phyloP scores from a whole-genome alignment of 371 early-diverging fungal species.

The Apophysomyces sp. region DNA sequence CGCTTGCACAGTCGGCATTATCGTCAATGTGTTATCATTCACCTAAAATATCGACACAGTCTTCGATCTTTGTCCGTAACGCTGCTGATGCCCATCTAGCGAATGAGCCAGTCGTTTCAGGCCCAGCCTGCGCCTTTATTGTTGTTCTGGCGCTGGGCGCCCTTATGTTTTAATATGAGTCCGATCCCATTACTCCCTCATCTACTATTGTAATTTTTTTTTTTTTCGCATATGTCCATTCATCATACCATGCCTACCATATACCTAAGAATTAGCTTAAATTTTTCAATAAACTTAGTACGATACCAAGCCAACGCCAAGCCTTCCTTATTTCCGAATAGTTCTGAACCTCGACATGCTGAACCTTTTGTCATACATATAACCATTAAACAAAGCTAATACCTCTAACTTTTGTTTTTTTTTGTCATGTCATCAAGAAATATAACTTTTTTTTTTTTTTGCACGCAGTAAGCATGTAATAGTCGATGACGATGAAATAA shows the following conservation, averaged over 20 bases:
- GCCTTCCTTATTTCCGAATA: not conserved
- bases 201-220: not conserved
- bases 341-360: not conserved
- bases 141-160: conserved; percentile 15
- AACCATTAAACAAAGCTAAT: no score
- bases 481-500: no score
- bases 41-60: not conserved
- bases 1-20: not conserved
- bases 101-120: conserved; percentile 7
- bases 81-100: not conserved
- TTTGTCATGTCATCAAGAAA: no score
- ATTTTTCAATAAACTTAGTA: not conserved
- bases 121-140: conserved; percentile 17
- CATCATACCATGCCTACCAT: not conserved
- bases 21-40: not conserved
- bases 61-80: conserved; percentile 1
- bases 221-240: not conserved
- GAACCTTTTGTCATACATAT: no score
- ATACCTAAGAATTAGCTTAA: not conserved
- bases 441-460: no score
- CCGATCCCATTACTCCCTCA: not conserved
- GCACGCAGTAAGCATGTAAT: no score
- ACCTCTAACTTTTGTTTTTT: no score
- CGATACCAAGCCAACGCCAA: not conserved
- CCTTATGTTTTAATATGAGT: conserved; percentile 13